Conservation (phyloP, 1,284 basidiomycete genomes). For the Coniferiporia sulphurascens region DNA sequence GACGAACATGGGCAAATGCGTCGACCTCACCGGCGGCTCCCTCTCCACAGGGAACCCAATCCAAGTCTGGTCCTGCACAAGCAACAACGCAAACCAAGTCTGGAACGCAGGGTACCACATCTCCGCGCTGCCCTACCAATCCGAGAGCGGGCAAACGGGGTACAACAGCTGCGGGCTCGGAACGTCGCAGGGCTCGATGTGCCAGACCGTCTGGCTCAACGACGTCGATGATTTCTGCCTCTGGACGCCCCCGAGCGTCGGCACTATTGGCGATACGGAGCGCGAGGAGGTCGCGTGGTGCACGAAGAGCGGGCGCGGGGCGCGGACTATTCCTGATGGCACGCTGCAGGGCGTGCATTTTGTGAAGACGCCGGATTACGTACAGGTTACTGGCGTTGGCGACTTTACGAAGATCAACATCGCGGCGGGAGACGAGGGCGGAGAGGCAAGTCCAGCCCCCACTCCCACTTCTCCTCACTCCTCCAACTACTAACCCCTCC, state of each 20-base stretch:
- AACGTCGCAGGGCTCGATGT: conserved; percentile 43
- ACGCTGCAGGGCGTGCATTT: conserved; percentile 41
- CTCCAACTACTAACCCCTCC: not conserved
- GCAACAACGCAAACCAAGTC: conserved; percentile 39
- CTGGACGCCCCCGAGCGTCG: conserved; percentile 33
- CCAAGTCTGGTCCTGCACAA: conserved; percentile 41
- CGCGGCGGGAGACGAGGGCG: conserved; percentile 32
- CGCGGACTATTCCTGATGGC: conserved; percentile 42
- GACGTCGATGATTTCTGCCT: conserved; percentile 27
- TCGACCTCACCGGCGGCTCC: conserved; percentile 40
- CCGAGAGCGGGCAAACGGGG: conserved; percentile 52
- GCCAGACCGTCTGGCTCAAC: conserved; percentile 55
- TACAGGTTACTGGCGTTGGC: conserved; percentile 34
- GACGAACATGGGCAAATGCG: conserved; percentile 43
- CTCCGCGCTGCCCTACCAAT: conserved; percentile 36
- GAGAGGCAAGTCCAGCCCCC: conserved; percentile 20
- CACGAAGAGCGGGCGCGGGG: conserved; percentile 42
- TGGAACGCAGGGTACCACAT: conserved; percentile 46
- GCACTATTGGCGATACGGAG: conserved; percentile 45
- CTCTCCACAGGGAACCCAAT: conserved; percentile 36
- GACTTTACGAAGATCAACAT: conserved; percentile 30
- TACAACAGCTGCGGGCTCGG: conserved; percentile 50
- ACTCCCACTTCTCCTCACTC: not conserved
- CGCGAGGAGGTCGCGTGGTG: conserved; percentile 47
- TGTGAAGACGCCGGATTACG: conserved; percentile 42